Percentiles rank a stretch among this genome's conserved stretches.
Conservation (phyloP, 495 filamentous ascomycete genomes). For the Talaromyces proteolyticus region DNA sequence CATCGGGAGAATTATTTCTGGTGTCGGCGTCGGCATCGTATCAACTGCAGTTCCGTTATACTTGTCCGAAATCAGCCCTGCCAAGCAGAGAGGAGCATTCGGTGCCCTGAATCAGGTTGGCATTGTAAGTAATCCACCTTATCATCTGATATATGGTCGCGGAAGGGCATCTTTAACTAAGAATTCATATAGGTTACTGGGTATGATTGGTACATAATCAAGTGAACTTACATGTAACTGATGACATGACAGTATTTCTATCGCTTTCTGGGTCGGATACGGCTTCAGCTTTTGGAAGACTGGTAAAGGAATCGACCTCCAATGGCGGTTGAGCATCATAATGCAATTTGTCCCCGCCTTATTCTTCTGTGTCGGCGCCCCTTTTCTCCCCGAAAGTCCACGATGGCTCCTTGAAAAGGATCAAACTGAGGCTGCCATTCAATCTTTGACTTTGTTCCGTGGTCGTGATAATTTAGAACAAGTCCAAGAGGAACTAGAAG, state of each 20-base stretch:
- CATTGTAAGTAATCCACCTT: background rate
- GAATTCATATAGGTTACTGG: background rate
- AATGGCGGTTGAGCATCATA: constrained; percentile 51
- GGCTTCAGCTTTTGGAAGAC: background rate
- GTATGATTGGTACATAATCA: background rate
- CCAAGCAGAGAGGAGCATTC: background rate
- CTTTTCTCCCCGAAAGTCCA: constrained; percentile 51
- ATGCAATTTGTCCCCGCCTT: constrained; percentile 46
- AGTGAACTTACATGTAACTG: background rate
- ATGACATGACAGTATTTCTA: background rate
- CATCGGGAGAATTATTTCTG: constrained; percentile 43
- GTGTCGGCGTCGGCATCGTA: constrained; percentile 43
- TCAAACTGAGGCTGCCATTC: constrained; percentile 28
- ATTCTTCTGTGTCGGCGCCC: constrained; percentile 37
- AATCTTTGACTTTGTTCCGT: background rate
- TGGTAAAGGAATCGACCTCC: background rate
- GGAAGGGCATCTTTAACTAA: background rate
- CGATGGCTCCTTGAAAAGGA: constrained; percentile 51
- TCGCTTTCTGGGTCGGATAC: constrained; percentile 39
- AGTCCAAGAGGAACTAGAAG: background rate
- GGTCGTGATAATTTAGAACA: background rate
- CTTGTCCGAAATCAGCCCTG: constrained; percentile 3
- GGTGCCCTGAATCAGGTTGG: background rate
- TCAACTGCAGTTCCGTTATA: constrained; percentile 47
- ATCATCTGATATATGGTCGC: background rate